These are phyloP conservation scores for Durio zibethinus DNA, from an alignment of 345 rosid genomes.

Conservation along the genomic window DNA sequence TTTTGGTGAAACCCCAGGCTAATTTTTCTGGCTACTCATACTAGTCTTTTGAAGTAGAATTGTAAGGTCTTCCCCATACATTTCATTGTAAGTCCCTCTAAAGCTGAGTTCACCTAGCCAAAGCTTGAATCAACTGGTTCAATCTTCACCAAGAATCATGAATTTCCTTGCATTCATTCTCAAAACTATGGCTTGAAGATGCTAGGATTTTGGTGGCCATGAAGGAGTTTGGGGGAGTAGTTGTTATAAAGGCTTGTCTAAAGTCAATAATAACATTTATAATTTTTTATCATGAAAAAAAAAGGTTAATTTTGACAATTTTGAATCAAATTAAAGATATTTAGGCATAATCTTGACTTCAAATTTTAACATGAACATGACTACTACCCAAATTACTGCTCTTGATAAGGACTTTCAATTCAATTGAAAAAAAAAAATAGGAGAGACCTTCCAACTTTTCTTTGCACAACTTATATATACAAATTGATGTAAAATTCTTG, in stretches of 20 bases:
- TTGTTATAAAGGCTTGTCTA: not conserved
- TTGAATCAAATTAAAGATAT: not conserved
- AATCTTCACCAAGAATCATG: constrained; percentile 40
- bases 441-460: no score
- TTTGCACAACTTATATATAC: no score
- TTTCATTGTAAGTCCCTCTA: constrained; percentile 34
- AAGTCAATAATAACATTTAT: not conserved
- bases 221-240: not conserved
- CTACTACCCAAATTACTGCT: no score
- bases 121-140: constrained; percentile 25
- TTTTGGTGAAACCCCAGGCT: constrained; percentile 17
- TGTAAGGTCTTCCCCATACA: constrained; percentile 43
- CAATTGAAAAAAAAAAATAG: no score
- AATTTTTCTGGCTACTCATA: not conserved
- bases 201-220: constrained; percentile 40
- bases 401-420: no score
- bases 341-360: not conserved
- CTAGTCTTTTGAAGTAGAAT: constrained; percentile 18
- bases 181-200: constrained; percentile 24
- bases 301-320: not conserved
- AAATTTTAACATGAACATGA: not conserved
- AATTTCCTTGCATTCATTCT: constrained; percentile 49
- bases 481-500: no score
- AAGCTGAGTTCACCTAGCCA: constrained; percentile 30
- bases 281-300: no score